Percentiles rank a stretch among this genome's conserved stretches.
Evolutionary conservation across 176 grass and related monocot species (phyloP).

Genomic region (Oryza meyeriana): DNA sequence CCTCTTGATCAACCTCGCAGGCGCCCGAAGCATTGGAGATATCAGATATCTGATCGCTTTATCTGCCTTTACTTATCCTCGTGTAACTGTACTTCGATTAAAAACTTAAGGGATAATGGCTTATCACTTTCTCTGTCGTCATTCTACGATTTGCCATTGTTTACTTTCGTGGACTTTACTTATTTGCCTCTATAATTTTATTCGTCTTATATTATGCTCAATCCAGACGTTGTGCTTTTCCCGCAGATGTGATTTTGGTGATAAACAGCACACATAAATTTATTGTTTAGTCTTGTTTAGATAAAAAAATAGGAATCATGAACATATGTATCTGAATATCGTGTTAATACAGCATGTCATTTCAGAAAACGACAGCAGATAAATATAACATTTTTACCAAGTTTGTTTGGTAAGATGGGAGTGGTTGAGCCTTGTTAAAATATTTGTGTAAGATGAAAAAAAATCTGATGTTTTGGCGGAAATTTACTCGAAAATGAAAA

Average conservation of each 20-base stretch:
- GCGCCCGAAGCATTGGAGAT: slow-evolving; percentile 23
- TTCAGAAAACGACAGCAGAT: not conserved
- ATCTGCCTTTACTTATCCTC: slow-evolving; percentile 10
- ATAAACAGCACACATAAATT: not conserved
- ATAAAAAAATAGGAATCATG: too few species aligned
- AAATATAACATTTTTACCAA: too few species aligned
- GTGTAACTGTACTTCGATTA: slow-evolving; percentile 29
- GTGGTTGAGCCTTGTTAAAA: too few species aligned
- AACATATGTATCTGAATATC: too few species aligned
- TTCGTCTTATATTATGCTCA: not conserved
- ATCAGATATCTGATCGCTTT: slow-evolving; percentile 8
- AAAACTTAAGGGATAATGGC: not conserved
- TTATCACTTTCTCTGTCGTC: not conserved
- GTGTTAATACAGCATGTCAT: not conserved
- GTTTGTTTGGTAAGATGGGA: too few species aligned
- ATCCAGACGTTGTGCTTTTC: too few species aligned
- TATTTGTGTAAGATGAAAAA: too few species aligned
- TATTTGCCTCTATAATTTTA: not conserved
- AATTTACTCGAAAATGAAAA: not conserved
- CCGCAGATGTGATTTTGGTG: not conserved
- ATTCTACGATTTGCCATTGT: not conserved
- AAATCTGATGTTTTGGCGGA: not conserved
- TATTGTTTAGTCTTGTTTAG: too few species aligned
- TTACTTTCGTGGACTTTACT: not conserved
- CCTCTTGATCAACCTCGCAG: not conserved